A percentile compares a stretch with the other conserved stretches of the same genome.
Evolutionary conservation across 2,329 filamentous ascomycete genomes (phyloP).

Genomic region (Exophiala phaeomuriformis): DNA sequence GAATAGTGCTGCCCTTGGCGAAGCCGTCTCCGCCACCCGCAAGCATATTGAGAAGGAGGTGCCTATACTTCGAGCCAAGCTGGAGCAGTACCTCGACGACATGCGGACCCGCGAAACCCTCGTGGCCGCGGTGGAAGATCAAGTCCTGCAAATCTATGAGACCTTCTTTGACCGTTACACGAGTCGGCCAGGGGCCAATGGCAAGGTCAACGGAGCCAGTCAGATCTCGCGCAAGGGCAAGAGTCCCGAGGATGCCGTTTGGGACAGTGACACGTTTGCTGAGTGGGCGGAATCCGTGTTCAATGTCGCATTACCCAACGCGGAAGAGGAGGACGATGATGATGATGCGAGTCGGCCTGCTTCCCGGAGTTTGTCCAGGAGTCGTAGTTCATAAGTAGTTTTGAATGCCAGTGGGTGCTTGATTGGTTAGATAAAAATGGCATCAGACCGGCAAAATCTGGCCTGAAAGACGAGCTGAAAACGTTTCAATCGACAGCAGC

Average conservation of each 20-base stretch:
- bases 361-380: slow-evolving; percentile 23
- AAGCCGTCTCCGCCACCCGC: slow-evolving; percentile 44
- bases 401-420: too few relatives aligned
- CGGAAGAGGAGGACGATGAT: slow-evolving; percentile 26
- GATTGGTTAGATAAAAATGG: too few relatives aligned
- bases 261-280: slow-evolving; percentile 58
- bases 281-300: slow-evolving; percentile 57
- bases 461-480: not conserved
- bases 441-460: too few relatives aligned
- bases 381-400: slow-evolving; percentile 14
- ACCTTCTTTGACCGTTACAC: slow-evolving; percentile 52
- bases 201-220: slow-evolving; percentile 30
- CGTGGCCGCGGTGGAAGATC: slow-evolving; percentile 58
- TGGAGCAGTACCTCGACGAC: slow-evolving; percentile 59
- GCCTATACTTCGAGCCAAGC: slow-evolving; percentile 47
- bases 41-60: slow-evolving; percentile 53
- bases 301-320: slow-evolving; percentile 33
- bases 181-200: slow-evolving; percentile 25
- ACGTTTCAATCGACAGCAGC: not conserved
- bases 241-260: slow-evolving; percentile 54
- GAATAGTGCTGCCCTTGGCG: slow-evolving; percentile 32
- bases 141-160: slow-evolving; percentile 56
- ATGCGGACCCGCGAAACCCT: slow-evolving; percentile 58
- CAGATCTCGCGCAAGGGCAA: slow-evolving; percentile 48
- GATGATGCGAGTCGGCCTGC: slow-evolving; percentile 29